phyloP scores from a whole-genome alignment of 176 grass and related monocot genomes.

The Musa beccarii region DNA sequence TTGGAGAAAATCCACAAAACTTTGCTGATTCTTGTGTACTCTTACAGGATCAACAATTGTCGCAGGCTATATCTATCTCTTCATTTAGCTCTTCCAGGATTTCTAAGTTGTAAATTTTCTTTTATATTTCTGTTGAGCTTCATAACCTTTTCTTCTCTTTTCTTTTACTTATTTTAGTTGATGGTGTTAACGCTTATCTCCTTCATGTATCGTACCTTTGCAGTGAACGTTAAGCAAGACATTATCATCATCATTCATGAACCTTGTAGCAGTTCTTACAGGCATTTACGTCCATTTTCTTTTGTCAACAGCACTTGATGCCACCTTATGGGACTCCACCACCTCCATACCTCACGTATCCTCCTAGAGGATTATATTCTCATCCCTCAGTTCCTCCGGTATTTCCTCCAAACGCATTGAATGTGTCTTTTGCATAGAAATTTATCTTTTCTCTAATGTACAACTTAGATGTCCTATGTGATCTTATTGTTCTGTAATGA shows the following conservation, averaged over 20 bases:
- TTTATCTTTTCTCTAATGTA: background rate
- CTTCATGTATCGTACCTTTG: background rate
- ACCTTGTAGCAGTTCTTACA: background rate
- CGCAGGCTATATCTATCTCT: background rate
- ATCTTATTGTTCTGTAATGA: conserved; percentile 4
- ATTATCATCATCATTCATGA: background rate
- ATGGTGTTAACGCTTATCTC: background rate
- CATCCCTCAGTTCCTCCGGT: conserved; percentile 83
- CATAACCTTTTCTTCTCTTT: background rate
- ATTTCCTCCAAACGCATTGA: conserved; percentile 3
- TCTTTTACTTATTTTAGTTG: background rate
- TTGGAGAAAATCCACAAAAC: background rate
- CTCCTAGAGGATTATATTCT: conserved; percentile 88
- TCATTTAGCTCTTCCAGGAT: background rate
- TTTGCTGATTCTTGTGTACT: background rate
- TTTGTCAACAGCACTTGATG: conserved; percentile 58
- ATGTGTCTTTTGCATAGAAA: background rate
- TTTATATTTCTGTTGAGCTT: background rate
- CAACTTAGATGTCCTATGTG: background rate
- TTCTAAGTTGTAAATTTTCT: background rate
- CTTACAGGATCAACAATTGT: background rate
- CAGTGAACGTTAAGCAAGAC: background rate
- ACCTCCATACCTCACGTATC: conserved; percentile 80
- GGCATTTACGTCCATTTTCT: conserved; percentile 10
- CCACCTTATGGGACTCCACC: conserved; percentile 72